Base-by-base conservation (phyloP, 1,284 basidiomycete species). In the Wolfiporia cocos region DNA sequence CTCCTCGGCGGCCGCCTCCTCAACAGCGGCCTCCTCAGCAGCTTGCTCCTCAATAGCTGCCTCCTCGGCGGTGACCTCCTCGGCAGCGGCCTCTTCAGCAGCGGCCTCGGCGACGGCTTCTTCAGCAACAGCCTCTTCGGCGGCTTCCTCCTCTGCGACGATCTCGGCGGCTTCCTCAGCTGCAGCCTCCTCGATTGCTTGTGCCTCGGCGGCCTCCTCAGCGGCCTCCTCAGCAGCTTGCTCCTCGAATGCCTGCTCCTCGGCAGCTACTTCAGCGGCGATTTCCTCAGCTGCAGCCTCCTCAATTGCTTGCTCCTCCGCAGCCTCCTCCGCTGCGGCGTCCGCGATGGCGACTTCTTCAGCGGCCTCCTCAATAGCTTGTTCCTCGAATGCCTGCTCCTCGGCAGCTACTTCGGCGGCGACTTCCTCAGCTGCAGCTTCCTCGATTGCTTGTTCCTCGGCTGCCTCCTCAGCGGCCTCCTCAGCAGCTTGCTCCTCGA, bases 111-210 rank as follows among this genome's bases (percentile, higher is more conserved):
- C 9, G 28, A 29, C n/a, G 28, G 9, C 28, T n/a, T n/a, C 41
- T 15, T 41, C 46, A 10, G 23, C 39, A 18, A 30, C 22, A 4
- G 30, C 32, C n/a, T n/a, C n/a, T 21, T 31, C 28, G 22, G 20
- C 28, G n/a, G 44, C 43, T 14, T 48, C 48, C 24, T 29, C 33
- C 10, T 17, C 19, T n/a, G 19, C 32, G 4, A 34, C 15, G 20
- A 26, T 24, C 14, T 37, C 29, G 18, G 26, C 21, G 23, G 7
- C 34, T 4, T 17, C 21, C 21, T 41, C 43, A 17, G 23, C 28
- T 4, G 22, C 33, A 22, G 26, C 39, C 34, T 41, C 34, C 15
- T 28, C 29, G 21, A 28, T 23, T 28, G 41, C 21, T 14, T 30
- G 22, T 10, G 34, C 32, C n/a, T n/a, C n/a, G n/a, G n/a, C n/a